phyloP scores from a whole-genome alignment of 768 basidiomycete genomes.

The Suillus fuscotomentosus region DNA sequence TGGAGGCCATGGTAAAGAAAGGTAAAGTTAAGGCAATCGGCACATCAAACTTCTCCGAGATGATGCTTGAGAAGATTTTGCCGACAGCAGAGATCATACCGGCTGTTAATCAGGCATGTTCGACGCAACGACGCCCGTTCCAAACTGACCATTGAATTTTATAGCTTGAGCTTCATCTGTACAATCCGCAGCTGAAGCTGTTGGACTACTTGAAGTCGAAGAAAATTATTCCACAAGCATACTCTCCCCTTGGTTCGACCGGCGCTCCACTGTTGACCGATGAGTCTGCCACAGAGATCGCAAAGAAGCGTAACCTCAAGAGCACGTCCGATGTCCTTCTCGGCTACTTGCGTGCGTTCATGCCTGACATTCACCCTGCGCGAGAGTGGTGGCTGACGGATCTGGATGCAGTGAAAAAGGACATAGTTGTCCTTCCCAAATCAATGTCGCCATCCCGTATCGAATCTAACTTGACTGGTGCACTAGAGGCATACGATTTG shows the following conservation, averaged over 20 bases:
- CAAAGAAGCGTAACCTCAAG: slow-evolving; percentile 51
- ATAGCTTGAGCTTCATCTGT: slow-evolving; percentile 72
- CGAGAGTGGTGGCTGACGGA: neutral
- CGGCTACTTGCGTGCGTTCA: slow-evolving; percentile 56
- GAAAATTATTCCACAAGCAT: slow-evolving; percentile 72
- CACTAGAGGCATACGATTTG: slow-evolving; percentile 45
- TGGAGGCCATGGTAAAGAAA: slow-evolving; percentile 71
- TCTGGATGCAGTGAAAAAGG: slow-evolving; percentile 53
- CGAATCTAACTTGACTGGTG: slow-evolving; percentile 52
- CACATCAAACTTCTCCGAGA: slow-evolving; percentile 73
- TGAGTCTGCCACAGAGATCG: slow-evolving; percentile 57
- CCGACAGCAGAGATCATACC: slow-evolving; percentile 66
- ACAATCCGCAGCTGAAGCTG: slow-evolving; percentile 73
- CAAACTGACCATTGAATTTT: neutral
- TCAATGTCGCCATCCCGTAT: slow-evolving; percentile 74
- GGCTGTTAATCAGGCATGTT: slow-evolving; percentile 66
- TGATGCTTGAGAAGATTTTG: slow-evolving; percentile 69
- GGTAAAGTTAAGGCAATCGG: slow-evolving; percentile 70
- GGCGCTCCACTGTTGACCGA: slow-evolving; percentile 66
- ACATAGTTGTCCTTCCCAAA: slow-evolving; percentile 68
- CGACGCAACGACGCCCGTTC: neutral
- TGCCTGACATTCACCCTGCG: neutral
- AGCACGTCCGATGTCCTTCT: slow-evolving; percentile 54
- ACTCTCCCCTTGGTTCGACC: slow-evolving; percentile 76
- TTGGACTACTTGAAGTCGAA: slow-evolving; percentile 60